These are phyloP conservation scores for Candida morakotiae DNA, from an alignment of 805 yeast species.

Conservation along the genomic window DNA sequence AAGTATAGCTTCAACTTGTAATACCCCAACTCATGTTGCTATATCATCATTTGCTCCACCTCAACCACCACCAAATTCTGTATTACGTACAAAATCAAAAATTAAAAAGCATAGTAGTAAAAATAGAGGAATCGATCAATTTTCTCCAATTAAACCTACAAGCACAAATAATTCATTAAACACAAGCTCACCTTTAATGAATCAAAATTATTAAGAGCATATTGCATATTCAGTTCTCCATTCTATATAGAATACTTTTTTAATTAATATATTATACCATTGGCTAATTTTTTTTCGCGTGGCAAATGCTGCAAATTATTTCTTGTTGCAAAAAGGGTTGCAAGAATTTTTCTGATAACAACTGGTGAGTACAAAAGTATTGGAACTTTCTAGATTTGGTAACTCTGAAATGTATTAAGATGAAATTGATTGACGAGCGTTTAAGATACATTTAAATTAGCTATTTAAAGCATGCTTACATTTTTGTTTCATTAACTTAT, in stretches of 20 bases:
- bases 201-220: constrained; percentile 5
- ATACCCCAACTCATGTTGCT: constrained; percentile 22
- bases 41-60: constrained; percentile 8
- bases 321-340: too few relatives aligned
- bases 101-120: constrained; percentile 4
- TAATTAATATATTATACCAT: neutral
- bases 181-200: constrained; percentile 5
- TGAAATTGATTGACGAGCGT: too few relatives aligned
- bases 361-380: too few relatives aligned
- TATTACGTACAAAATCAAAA: constrained; percentile 6
- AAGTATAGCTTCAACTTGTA: constrained; percentile 10
- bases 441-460: too few relatives aligned
- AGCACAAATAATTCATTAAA: constrained; percentile 5
- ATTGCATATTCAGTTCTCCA: constrained; percentile 1
- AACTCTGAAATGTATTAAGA: too few relatives aligned
- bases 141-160: constrained; percentile 6
- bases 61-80: constrained; percentile 8
- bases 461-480: too few relatives aligned
- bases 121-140: constrained; percentile 4
- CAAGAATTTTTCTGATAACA: too few relatives aligned
- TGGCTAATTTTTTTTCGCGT: too few relatives aligned
- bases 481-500: too few relatives aligned
- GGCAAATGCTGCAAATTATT: too few relatives aligned
- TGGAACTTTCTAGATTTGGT: too few relatives aligned
- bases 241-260: neutral